phyloP scores from a whole-genome alignment of 345 rosid species.

The Euphorbia tirucalli region DNA sequence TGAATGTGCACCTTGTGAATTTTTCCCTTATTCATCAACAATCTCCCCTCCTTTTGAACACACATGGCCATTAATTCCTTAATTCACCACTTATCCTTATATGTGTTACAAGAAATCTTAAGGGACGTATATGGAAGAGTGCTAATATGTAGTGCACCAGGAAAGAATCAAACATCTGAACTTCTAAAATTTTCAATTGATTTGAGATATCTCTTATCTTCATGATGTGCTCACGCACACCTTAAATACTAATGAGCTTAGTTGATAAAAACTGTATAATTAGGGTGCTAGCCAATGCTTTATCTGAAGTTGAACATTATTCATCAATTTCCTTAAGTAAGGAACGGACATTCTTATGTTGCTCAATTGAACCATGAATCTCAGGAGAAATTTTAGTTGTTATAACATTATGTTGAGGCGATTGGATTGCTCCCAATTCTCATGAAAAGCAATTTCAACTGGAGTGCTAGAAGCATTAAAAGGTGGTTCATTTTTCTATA shows the following conservation, averaged over 20 bases:
- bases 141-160: no score
- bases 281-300: no score
- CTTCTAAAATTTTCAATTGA: no score
- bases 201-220: no score
- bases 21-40: no score
- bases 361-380: neutral
- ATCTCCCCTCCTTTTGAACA: neutral
- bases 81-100: neutral
- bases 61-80: neutral
- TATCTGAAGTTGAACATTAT: neutral
- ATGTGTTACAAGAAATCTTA: neutral
- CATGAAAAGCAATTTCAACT: neutral
- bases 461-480: neutral
- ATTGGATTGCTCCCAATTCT: neutral
- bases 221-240: no score
- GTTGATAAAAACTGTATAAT: no score
- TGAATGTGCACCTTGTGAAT: no score
- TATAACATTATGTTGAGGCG: neutral
- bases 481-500: neutral
- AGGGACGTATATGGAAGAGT: neutral
- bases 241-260: no score
- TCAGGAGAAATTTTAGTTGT: rapidly evolving
- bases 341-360: neutral
- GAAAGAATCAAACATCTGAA: no score
- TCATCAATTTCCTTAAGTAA: neutral